These are phyloP conservation scores for Hemileccinum impolitum DNA, from an alignment of 768 basidiomycete genomes.

Conservation along the genomic window DNA sequence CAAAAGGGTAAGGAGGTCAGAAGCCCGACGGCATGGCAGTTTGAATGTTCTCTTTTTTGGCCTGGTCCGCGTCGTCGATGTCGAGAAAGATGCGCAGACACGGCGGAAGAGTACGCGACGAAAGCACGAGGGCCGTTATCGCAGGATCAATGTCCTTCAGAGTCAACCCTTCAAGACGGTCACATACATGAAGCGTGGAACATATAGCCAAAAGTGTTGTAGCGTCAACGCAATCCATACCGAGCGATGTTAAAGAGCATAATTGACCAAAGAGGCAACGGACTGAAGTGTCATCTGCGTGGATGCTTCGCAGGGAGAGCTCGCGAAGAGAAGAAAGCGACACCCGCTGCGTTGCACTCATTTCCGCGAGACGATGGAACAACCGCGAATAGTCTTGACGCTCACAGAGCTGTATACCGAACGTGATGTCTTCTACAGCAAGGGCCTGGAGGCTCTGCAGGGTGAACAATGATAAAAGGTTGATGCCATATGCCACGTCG, in stretches of 20 bases:
- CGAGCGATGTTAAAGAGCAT: constrained; percentile 2
- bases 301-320: constrained; percentile 12
- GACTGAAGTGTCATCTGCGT: constrained; percentile 3
- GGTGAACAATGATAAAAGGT: constrained; percentile 37
- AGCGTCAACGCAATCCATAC: constrained; percentile 7
- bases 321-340: constrained; percentile 5
- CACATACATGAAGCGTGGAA: constrained; percentile 1
- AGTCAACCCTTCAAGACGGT: constrained; percentile 7
- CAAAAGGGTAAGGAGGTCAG: background rate
- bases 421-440: constrained; percentile 46
- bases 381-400: constrained; percentile 36
- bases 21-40: background rate
- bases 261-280: constrained; percentile 4
- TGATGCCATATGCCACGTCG: constrained; percentile 37
- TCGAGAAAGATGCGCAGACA: constrained; percentile 17
- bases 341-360: background rate
- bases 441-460: constrained; percentile 38
- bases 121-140: constrained; percentile 2
- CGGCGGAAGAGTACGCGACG: constrained; percentile 2
- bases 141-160: constrained; percentile 9
- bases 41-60: background rate
- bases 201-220: constrained; percentile 3
- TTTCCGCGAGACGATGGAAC: constrained; percentile 32
- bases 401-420: constrained; percentile 33
- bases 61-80: constrained; percentile 2